Evolutionary conservation across 2,329 filamentous ascomycete genomes (phyloP).

Genomic region (Cladosporium sp.): DNA sequence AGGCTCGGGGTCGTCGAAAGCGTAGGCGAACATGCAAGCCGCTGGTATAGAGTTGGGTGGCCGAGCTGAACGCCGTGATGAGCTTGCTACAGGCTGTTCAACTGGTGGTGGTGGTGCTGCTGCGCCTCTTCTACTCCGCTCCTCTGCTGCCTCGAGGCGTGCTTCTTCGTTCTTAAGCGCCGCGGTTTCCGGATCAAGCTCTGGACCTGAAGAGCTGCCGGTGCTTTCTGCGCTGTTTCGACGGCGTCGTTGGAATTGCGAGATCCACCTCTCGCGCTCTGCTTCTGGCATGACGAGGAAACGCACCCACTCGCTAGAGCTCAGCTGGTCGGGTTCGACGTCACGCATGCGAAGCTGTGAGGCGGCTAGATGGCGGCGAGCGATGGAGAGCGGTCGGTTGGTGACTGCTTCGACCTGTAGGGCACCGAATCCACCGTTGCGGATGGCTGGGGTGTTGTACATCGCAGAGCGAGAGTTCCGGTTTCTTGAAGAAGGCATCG

Average conservation of each 20-base stretch:
- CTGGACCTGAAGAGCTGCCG: conserved; percentile 10
- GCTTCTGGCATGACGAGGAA: conserved; percentile 31
- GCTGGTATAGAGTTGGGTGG: conserved; percentile 20
- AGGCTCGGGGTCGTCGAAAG: conserved; percentile 17
- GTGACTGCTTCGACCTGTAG: conserved; percentile 32
- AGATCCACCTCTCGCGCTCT: conserved; percentile 32
- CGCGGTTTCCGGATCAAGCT: conserved; percentile 18
- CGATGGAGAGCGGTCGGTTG: conserved; percentile 30
- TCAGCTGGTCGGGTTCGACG: conserved; percentile 32
- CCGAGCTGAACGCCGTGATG: neutral
- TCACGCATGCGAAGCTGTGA: conserved; percentile 31
- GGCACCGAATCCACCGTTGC: conserved; percentile 31
- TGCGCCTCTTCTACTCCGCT: conserved; percentile 5
- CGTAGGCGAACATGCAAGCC: conserved; percentile 28
- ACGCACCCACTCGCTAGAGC: conserved; percentile 30
- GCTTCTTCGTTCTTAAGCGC: conserved; percentile 30
- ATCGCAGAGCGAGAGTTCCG: conserved; percentile 24
- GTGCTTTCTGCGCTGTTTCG: conserved; percentile 24
- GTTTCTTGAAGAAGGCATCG: conserved; percentile 21
- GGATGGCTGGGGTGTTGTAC: conserved; percentile 32
- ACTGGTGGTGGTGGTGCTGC: neutral
- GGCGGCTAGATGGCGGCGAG: conserved; percentile 30
- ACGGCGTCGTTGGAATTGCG: conserved; percentile 25
- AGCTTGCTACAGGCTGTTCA: neutral
- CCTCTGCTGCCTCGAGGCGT: conserved; percentile 25